phyloP scores from a whole-genome alignment of 2,329 filamentous ascomycete genomes.

The Hypoxylon sp. region DNA sequence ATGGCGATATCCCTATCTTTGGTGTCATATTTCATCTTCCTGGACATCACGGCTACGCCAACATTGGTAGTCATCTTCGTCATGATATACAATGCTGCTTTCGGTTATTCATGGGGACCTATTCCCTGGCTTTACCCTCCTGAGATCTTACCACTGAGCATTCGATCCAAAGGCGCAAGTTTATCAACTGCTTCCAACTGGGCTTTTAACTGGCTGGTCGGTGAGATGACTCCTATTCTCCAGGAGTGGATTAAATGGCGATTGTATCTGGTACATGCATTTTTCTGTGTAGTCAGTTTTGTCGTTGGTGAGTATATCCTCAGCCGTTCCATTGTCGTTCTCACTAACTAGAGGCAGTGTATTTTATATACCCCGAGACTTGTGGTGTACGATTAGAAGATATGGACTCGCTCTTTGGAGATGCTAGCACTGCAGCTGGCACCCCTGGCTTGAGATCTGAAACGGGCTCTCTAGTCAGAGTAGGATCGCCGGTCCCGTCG shows the following conservation, averaged over 20 bases:
- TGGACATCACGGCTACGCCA: slow-evolving; percentile 83
- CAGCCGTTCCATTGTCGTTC: neutral
- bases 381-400: slow-evolving; percentile 95
- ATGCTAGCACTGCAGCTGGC: slow-evolving; percentile 83
- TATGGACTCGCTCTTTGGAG: slow-evolving; percentile 95
- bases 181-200: slow-evolving; percentile 96
- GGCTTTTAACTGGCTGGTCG: slow-evolving; percentile 98
- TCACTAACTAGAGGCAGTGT: slow-evolving; percentile 71
- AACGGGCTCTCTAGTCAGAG: slow-evolving; percentile 83
- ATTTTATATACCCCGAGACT: slow-evolving; percentile 97
- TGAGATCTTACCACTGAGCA: slow-evolving; percentile 97
- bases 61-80: slow-evolving; percentile 92
- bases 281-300: slow-evolving; percentile 96
- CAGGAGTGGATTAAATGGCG: slow-evolving; percentile 95
- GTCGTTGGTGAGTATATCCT: slow-evolving; percentile 81
- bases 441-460: slow-evolving; percentile 83
- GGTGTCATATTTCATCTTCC: slow-evolving; percentile 95
- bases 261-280: slow-evolving; percentile 93
- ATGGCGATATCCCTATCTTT: slow-evolving; percentile 90
- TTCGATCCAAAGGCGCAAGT: slow-evolving; percentile 96
- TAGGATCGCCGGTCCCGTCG: slow-evolving; percentile 83
- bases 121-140: slow-evolving; percentile 98
- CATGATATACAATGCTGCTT: slow-evolving; percentile 98
- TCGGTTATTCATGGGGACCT: slow-evolving; percentile 94
- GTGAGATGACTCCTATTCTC: slow-evolving; percentile 92